phyloP scores from a whole-genome alignment of 2,329 filamentous ascomycete genomes.

The Clathrospora elynae region DNA sequence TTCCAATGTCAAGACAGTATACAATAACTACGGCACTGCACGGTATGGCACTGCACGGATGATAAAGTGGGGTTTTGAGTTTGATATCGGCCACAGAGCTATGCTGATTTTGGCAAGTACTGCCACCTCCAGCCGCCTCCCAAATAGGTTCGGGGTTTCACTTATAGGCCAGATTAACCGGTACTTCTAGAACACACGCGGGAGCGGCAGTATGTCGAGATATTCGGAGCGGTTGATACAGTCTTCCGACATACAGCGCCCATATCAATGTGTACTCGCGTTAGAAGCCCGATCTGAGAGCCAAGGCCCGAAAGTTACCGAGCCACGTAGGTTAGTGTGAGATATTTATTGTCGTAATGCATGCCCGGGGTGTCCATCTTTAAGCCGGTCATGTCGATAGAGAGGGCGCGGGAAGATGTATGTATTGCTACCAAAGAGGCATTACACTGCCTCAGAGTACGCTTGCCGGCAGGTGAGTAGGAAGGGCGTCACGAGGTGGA shows the following conservation, averaged over 20 bases:
- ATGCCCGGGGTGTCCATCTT: background rate
- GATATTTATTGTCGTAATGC: background rate
- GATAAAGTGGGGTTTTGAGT: too few relatives aligned
- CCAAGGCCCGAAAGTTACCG: background rate
- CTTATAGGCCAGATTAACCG: too few relatives aligned
- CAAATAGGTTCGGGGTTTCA: too few relatives aligned
- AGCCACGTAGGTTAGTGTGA: background rate
- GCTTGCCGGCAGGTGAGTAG: conserved; percentile 7
- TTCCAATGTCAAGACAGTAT: too few relatives aligned
- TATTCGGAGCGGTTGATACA: too few relatives aligned
- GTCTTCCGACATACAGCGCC: background rate
- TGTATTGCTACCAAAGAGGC: conserved; percentile 7
- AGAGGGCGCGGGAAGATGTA: conserved; percentile 4
- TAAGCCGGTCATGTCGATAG: background rate
- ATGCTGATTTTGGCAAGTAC: too few relatives aligned
- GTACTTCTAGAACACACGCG: too few relatives aligned
- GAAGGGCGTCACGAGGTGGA: background rate
- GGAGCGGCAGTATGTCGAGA: too few relatives aligned
- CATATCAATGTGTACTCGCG: background rate
- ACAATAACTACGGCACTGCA: too few relatives aligned
- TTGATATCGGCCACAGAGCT: too few relatives aligned
- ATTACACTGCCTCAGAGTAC: conserved; percentile 7
- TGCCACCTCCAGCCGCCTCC: too few relatives aligned
- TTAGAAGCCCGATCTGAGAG: background rate
- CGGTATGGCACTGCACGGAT: too few relatives aligned